Evolutionary conservation across 495 filamentous ascomycete genomes (phyloP).

Genomic region (Podospora appendiculata): DNA sequence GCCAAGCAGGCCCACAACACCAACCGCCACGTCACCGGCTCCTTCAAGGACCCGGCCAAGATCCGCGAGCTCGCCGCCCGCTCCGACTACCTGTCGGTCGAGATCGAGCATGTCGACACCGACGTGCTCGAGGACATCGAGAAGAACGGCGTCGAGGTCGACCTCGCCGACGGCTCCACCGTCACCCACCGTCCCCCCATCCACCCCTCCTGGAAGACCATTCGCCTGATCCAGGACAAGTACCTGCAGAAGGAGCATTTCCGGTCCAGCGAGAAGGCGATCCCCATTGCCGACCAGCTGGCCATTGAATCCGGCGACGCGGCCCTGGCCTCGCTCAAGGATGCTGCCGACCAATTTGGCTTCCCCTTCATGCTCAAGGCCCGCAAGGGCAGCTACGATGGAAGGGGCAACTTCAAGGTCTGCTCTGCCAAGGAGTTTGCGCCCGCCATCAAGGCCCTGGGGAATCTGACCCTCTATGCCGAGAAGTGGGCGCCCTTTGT

Average conservation of each 20-base stretch:
- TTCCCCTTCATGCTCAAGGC: conserved; percentile 95
- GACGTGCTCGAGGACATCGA: conserved; percentile 81
- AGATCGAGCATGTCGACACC: conserved; percentile 97
- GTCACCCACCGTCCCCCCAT: conserved; percentile 44
- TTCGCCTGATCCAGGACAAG: conserved; percentile 94
- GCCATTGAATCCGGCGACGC: conserved; percentile 44
- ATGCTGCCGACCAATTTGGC: conserved; percentile 58
- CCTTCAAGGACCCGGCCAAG: conserved; percentile 70
- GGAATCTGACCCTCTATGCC: conserved; percentile 69
- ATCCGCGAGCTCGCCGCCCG: conserved; percentile 68
- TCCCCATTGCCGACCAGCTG: conserved; percentile 65
- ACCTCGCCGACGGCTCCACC: conserved; percentile 28
- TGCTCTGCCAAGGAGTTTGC: conserved; percentile 58
- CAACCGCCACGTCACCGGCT: conserved; percentile 68
- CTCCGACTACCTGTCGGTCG: conserved; percentile 86
- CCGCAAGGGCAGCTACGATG: conserved; percentile 89
- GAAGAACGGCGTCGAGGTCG: conserved; percentile 45
- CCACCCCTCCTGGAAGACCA: conserved; percentile 85
- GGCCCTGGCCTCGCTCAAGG: conserved; percentile 50
- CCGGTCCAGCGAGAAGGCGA: conserved; percentile 40
- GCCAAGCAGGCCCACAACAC: conserved; percentile 87
- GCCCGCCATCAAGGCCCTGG: conserved; percentile 59
- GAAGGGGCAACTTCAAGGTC: conserved; percentile 82
- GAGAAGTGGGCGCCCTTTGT: conserved; percentile 86
- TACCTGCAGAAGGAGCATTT: conserved; percentile 86